Percentiles rank a stretch among this genome's conserved stretches.
phyloP scores from a whole-genome alignment of 164 flowering plant genomes.

The Kingdonia uniflora region DNA sequence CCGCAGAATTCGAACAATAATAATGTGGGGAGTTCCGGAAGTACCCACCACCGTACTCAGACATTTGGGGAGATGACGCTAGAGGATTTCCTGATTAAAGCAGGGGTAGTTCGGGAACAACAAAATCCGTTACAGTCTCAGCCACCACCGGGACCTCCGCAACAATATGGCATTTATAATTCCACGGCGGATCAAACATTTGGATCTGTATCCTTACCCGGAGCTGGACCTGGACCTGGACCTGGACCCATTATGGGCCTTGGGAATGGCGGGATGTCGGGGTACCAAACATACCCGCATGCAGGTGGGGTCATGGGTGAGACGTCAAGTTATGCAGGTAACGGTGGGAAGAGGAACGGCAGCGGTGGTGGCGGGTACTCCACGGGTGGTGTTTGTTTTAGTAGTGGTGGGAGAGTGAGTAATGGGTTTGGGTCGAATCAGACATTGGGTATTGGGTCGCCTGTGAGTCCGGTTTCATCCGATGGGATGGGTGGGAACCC shows the following conservation, averaged over 20 bases:
- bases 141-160: constrained; percentile 10
- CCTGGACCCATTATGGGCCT: constrained; percentile 25
- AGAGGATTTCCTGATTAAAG: constrained; percentile 81
- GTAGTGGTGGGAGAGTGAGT: constrained; percentile 30
- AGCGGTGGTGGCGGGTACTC: constrained; percentile 22
- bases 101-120: constrained; percentile 72
- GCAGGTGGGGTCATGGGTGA: constrained; percentile 19
- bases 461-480: constrained; percentile 58
- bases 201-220: constrained; percentile 13
- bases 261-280: constrained; percentile 12
- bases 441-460: constrained; percentile 31
- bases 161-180: constrained; percentile 26
- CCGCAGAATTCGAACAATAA: neutral
- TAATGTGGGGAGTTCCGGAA: constrained; percentile 14
- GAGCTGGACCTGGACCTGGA: too few relatives aligned
- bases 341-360: constrained; percentile 25
- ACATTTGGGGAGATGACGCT: constrained; percentile 96
- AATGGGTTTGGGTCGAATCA: constrained; percentile 23
- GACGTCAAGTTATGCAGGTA: constrained; percentile 21
- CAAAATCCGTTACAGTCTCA: constrained; percentile 14
- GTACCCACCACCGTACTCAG: constrained; percentile 36
- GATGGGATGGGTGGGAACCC: constrained; percentile 48
- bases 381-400: constrained; percentile 22
- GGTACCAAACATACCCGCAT: constrained; percentile 22
- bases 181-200: constrained; percentile 16